Evolutionary conservation across 331 rosid genomes (phyloP), one percentile per base, ranked within the genome.

Genomic region (Acacia pycnantha): DNA sequence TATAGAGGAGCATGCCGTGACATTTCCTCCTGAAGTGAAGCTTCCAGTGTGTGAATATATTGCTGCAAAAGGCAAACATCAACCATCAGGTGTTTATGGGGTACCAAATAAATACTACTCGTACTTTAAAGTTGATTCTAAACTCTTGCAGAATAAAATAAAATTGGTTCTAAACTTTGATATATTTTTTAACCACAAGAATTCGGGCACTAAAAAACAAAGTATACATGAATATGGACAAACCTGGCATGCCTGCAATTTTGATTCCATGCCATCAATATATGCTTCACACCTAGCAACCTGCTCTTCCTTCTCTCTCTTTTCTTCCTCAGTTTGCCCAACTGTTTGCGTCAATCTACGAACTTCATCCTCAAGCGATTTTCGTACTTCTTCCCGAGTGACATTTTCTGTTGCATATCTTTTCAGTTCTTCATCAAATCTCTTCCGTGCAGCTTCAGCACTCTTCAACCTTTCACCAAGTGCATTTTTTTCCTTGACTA

Each of bases 191-290:
- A 59, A 11, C 66, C 4, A 24, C 16, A 59, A 16, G 16, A 59
- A 27, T 59, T 59, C 33, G 11, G 66, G 66, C 33, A 11, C 33
- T 59, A 3, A 11, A 59, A 24, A 11, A 59, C 11, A 16, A 22
- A 27, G 51, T 58, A 58, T 22, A 58, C 29, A 58, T 58, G 29
- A 58, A 58, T 10, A 58, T 77, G 79, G 68, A 77, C 83, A 81
- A 88, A 96, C 99, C 99, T 94, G 95, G 91, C 95, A 96, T 53
- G 97, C 95, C 82, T 94, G 99, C 88, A 94, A 90, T 88, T 94
- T 94, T 26, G 98, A 91, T 85, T 96, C 98, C 99, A 96, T 96
- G 88, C 90, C 97, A 85, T 94, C 97, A 85, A 96, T 96, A 86
- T 89, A 96, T 51, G 92, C 98, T 87, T 96, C 99, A 80, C 95